Evolutionary conservation across 345 rosid genomes (phyloP), one percentile per base, ranked within the genome.

Genomic region (Dimocarpus longan): DNA sequence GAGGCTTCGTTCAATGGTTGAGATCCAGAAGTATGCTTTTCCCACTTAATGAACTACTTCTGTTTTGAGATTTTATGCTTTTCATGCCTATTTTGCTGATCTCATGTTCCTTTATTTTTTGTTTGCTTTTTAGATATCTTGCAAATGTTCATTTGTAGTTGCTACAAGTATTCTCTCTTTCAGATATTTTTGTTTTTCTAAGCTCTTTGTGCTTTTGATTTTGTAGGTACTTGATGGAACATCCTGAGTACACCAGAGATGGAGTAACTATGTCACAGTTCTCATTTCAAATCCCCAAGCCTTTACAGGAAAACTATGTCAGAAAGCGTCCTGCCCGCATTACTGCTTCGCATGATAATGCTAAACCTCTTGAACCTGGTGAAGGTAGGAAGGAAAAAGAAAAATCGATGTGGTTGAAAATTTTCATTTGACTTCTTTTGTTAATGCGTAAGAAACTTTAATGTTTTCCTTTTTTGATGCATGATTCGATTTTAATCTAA

Each of bases 1-100:
- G 91, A 92, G 87, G 82, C 90, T 95, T 78, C 97, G 97, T 66
- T 93, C 99, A 16, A 88, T 76, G 87, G 92, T 91, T 26, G 98
- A 95, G 85, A 74, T 95, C 70, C 91, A 90, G 79, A 95, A 90
- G 99, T 95, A 82, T 52, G 92, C 84, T 10, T 75, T 68, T 65
- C 18, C 26, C 28, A 12, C 46, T 74, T 44, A 37, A 28, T 60
- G 54, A 1, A 48, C 71, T 74, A 11, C 22, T 43, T 76, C 24
- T 56, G 15, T 71, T 77, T 22, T 42, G 42, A 64, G 19, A 28
- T 11, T 68, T 57, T 15, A n/a, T 70, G 54, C 24, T 15, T 42
- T n/a, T n/a, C 70, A 13, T 13, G 22, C 15, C 68, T 59, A 54
- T 76, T 48, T 16, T 37, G 11, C 71, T 42, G 5, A 24, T 75